Percentiles rank a stretch among this genome's conserved stretches.
These are phyloP conservation scores for Scytalidium sp. DNA, from an alignment of 2,329 filamentous ascomycete genomes.

Conservation along the genomic window DNA sequence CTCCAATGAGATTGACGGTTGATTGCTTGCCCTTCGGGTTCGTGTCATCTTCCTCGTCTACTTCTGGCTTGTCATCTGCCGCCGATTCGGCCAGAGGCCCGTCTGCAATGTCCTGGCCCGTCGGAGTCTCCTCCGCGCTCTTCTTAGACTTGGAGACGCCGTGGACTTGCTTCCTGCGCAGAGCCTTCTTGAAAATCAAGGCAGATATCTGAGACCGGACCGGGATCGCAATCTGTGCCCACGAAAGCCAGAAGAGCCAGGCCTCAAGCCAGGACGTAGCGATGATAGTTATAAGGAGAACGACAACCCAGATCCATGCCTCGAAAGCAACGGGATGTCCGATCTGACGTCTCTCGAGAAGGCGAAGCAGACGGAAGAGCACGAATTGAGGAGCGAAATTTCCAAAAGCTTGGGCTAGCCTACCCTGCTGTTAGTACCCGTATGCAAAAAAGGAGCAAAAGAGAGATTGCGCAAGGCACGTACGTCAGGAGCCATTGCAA, in stretches of 20 bases:
- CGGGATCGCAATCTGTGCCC: constrained; percentile 60
- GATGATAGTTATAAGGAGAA: constrained; percentile 58
- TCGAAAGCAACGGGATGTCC: constrained; percentile 45
- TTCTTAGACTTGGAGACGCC: constrained; percentile 47
- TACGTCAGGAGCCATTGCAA: constrained; percentile 58
- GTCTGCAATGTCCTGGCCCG: constrained; percentile 25
- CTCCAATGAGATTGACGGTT: constrained; percentile 75
- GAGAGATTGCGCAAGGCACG: constrained; percentile 18
- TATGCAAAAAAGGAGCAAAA: constrained; percentile 25
- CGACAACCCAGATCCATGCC: constrained; percentile 67
- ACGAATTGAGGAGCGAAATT: constrained; percentile 70
- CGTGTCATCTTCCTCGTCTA: constrained; percentile 37
- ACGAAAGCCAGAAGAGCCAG: constrained; percentile 65
- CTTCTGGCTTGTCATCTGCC: constrained; percentile 26
- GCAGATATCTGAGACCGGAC: constrained; percentile 68
- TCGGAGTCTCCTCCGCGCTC: constrained; percentile 22
- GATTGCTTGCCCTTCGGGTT: constrained; percentile 63
- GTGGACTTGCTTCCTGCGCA: constrained; percentile 76
- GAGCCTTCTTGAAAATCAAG: constrained; percentile 73
- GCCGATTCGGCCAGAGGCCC: constrained; percentile 19
- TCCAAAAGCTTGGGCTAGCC: constrained; percentile 23
- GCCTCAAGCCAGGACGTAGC: constrained; percentile 54
- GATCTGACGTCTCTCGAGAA: constrained; percentile 54
- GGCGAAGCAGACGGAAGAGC: constrained; percentile 61
- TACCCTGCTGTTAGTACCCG: neutral